Conservation (phyloP, 768 basidiomycete species). For the Suillus subalutaceus region DNA sequence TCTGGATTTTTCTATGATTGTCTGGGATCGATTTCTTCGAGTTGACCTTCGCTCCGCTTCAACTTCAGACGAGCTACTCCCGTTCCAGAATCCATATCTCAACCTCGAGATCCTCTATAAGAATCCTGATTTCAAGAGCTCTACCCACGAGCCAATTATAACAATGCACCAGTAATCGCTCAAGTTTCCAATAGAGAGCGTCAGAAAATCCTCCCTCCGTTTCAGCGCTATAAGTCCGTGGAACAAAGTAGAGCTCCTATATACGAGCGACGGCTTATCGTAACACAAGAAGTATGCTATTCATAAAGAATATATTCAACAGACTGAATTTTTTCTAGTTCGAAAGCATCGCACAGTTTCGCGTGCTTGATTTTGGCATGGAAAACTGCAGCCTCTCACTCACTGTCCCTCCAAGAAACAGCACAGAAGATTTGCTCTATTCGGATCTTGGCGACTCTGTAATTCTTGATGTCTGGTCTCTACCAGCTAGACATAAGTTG, state of each 20-base stretch:
- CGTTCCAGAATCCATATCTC: not conserved
- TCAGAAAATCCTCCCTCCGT: not conserved
- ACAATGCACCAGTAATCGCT: not conserved
- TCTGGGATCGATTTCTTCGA: not conserved
- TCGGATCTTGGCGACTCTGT: not conserved
- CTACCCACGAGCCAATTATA: not conserved
- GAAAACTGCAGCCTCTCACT: conserved; percentile 30
- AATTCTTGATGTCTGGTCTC: conserved; percentile 5
- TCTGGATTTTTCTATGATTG: not conserved
- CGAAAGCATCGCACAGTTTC: conserved; percentile 27
- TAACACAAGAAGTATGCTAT: not conserved
- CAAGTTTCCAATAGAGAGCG: not conserved
- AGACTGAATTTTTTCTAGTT: not conserved
- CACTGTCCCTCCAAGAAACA: conserved; percentile 20
- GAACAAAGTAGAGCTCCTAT: not conserved
- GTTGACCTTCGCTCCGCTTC: not conserved
- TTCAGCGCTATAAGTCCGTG: not conserved
- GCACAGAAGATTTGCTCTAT: not conserved
- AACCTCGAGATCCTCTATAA: not conserved
- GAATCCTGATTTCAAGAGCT: not conserved
- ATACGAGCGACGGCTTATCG: not conserved
- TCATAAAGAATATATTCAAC: not conserved
- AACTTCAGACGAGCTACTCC: not conserved
- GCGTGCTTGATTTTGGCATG: conserved; percentile 36
- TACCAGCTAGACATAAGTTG: not conserved